Percentiles rank a stretch among this genome's conserved stretches.
Evolutionary conservation across 1,139 yeast species (phyloP).

Genomic region (Lodderomyces theae): DNA sequence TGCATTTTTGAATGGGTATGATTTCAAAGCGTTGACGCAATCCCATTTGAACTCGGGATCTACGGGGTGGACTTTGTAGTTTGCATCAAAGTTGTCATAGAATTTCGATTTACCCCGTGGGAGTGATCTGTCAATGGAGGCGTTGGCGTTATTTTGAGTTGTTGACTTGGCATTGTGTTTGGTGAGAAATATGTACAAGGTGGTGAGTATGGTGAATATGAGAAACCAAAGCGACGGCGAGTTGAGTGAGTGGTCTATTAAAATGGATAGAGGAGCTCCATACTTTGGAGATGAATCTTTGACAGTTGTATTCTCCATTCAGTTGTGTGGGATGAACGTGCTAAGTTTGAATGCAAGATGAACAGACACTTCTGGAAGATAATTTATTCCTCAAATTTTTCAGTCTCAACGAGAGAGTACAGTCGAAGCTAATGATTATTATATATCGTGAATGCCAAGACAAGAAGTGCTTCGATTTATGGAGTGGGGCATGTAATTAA

Average conservation of each 20-base stretch:
- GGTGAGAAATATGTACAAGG: background rate
- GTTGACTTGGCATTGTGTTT: background rate
- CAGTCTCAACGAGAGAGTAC: too few relatives aligned
- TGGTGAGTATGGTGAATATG: background rate
- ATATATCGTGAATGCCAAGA: too few relatives aligned
- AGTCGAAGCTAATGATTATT: too few relatives aligned
- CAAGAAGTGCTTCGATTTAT: too few relatives aligned
- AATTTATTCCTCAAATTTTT: too few relatives aligned
- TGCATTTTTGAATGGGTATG: constrained; percentile 21
- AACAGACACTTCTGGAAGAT: too few relatives aligned
- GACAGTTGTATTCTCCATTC: background rate
- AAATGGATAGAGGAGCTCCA: background rate
- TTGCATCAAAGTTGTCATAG: background rate
- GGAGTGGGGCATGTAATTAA: too few relatives aligned
- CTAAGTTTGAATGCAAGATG: too few relatives aligned
- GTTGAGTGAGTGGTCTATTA: background rate
- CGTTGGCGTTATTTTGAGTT: background rate
- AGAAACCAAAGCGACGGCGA: background rate
- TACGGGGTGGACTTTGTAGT: background rate
- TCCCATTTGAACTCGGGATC: constrained; percentile 18
- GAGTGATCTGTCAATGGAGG: background rate
- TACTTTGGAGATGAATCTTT: background rate
- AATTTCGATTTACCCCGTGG: background rate
- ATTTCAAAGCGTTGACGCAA: constrained; percentile 15
- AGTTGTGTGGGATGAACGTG: too few relatives aligned